Evolutionary conservation across 768 basidiomycete genomes (phyloP).

Genomic region (Mycena leptocephala): DNA sequence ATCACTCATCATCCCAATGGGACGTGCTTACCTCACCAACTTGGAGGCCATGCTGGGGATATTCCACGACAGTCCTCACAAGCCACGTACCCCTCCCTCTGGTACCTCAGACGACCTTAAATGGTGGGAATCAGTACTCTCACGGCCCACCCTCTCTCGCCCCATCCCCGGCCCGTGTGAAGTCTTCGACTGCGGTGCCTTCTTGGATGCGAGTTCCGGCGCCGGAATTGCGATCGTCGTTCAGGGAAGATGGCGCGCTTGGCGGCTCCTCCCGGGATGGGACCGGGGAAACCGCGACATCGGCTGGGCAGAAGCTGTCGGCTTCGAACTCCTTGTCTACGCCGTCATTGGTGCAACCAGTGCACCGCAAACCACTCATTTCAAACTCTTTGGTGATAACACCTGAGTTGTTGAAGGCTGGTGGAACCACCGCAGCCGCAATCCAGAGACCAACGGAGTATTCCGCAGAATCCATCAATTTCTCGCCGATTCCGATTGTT

Average conservation of each 20-base stretch:
- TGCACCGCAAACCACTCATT: conserved; percentile 22
- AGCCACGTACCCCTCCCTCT: conserved; percentile 42
- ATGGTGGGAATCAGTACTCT: conserved; percentile 45
- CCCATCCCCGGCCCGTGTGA: conserved; percentile 40
- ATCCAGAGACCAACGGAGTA: conserved; percentile 42
- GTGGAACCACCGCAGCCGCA: conserved; percentile 49
- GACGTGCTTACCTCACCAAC: conserved; percentile 57
- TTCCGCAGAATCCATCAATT: conserved; percentile 44
- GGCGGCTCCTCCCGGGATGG: conserved; percentile 48
- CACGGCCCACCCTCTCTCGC: not conserved
- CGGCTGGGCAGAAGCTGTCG: conserved; percentile 63
- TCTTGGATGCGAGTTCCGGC: conserved; percentile 46
- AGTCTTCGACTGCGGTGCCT: conserved; percentile 47
- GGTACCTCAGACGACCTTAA: conserved; percentile 54
- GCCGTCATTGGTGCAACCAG: conserved; percentile 36
- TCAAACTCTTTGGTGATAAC: conserved; percentile 45
- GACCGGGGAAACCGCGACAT: conserved; percentile 52
- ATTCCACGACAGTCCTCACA: conserved; percentile 49
- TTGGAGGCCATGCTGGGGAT: conserved; percentile 55
- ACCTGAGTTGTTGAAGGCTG: conserved; percentile 56
- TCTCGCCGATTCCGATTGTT: not conserved
- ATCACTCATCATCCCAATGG: conserved; percentile 42
- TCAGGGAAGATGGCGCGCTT: conserved; percentile 36
- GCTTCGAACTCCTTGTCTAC: conserved; percentile 57
- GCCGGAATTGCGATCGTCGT: conserved; percentile 38